Evolutionary conservation across 805 yeast species (phyloP).

Genomic region (Wickerhamomyces pijperi): DNA sequence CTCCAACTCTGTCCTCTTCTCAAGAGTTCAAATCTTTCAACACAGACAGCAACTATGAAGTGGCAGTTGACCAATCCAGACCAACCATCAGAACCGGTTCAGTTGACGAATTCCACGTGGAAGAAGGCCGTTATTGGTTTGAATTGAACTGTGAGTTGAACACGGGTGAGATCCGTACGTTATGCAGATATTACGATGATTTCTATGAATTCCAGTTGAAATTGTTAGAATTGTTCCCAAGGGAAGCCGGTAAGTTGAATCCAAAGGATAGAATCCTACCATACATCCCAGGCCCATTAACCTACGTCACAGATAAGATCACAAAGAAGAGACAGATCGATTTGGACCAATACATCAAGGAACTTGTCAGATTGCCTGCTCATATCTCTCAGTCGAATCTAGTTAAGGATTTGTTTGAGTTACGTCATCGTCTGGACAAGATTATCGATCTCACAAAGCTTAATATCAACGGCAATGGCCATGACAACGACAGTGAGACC

Average conservation of each 20-base stretch:
- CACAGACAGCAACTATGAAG: slow-evolving; percentile 2
- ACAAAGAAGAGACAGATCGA: slow-evolving; percentile 44
- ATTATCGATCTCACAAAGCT: slow-evolving; percentile 9
- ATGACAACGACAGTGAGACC: slow-evolving; percentile 4
- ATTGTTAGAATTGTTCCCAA: slow-evolving; percentile 74
- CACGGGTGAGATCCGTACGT: slow-evolving; percentile 55
- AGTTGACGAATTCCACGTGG: slow-evolving; percentile 71
- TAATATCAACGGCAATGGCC: not conserved
- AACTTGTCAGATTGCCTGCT: slow-evolving; percentile 58
- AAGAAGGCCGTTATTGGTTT: slow-evolving; percentile 86
- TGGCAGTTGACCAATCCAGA: slow-evolving; percentile 7
- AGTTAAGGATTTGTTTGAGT: slow-evolving; percentile 61
- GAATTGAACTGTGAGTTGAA: slow-evolving; percentile 56
- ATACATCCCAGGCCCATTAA: slow-evolving; percentile 91
- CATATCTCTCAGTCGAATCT: slow-evolving; percentile 62
- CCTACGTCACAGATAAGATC: slow-evolving; percentile 75
- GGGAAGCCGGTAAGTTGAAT: slow-evolving; percentile 65
- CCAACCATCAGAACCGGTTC: slow-evolving; percentile 34
- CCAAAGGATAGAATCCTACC: slow-evolving; percentile 56
- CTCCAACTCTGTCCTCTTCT: no score
- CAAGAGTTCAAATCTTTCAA: slow-evolving; percentile 2
- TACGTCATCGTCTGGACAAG: slow-evolving; percentile 28
- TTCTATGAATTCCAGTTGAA: slow-evolving; percentile 88
- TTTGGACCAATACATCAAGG: slow-evolving; percentile 44
- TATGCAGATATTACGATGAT: slow-evolving; percentile 90